Conservation (phyloP, 306 rosid genomes). For the Quercus agrifolia region DNA sequence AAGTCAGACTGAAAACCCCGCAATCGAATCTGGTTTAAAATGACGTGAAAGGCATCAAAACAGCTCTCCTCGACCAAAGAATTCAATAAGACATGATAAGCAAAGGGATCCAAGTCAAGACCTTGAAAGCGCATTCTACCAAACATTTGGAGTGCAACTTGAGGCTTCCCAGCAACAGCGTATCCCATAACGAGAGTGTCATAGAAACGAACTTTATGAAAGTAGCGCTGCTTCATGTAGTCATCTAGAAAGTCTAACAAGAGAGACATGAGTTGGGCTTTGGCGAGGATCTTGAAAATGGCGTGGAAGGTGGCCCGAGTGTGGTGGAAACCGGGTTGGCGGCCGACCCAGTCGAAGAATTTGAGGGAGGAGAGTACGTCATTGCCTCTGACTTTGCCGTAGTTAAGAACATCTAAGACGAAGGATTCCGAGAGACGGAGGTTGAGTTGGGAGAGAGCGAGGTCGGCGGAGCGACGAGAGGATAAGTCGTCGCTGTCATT, state of each 20-base stretch:
- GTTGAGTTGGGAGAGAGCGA: slow-evolving; percentile 44
- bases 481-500: slow-evolving; percentile 16
- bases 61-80: slow-evolving; percentile 50
- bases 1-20: slow-evolving; percentile 45
- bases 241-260: slow-evolving; percentile 48
- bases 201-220: slow-evolving; percentile 34
- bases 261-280: slow-evolving; percentile 43
- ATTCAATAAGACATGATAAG: slow-evolving; percentile 58
- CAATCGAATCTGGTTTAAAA: slow-evolving; percentile 45
- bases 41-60: slow-evolving; percentile 40
- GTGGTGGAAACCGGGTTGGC: slow-evolving; percentile 51
- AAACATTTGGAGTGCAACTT: slow-evolving; percentile 55
- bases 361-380: slow-evolving; percentile 61
- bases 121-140: slow-evolving; percentile 76
- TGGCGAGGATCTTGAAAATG: slow-evolving; percentile 58
- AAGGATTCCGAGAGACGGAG: slow-evolving; percentile 47
- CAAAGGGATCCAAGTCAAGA: slow-evolving; percentile 49
- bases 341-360: slow-evolving; percentile 95
- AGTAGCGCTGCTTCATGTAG: slow-evolving; percentile 6
- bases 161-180: slow-evolving; percentile 67
- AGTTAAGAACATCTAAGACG: slow-evolving; percentile 55
- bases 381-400: slow-evolving; percentile 17
- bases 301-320: slow-evolving; percentile 58
- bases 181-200: slow-evolving; percentile 73
- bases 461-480: slow-evolving; percentile 21